These are phyloP conservation scores for Erodium trifolium DNA, from an alignment of 441 rosid species.

Conservation along the genomic window DNA sequence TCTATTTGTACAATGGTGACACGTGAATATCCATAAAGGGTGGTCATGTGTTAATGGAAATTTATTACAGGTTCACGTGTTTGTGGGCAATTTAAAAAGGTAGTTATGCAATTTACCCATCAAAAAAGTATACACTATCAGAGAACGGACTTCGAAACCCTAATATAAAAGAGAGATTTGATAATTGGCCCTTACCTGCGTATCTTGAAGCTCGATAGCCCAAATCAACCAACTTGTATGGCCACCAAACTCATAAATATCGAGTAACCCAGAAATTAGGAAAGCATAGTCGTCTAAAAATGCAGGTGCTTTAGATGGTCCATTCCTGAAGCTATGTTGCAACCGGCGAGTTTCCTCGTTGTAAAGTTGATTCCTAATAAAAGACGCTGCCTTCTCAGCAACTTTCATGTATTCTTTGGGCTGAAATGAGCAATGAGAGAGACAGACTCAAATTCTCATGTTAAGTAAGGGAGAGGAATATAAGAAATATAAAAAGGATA, in stretches of 20 bases:
- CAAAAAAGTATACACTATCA: neutral
- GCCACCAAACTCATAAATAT: slow-evolving; percentile 76
- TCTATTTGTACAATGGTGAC: no score
- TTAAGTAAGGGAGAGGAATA: neutral
- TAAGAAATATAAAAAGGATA: neutral
- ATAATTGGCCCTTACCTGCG: slow-evolving; percentile 42
- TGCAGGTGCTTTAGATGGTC: slow-evolving; percentile 90
- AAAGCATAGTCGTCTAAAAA: slow-evolving; percentile 95
- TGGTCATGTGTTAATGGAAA: no score
- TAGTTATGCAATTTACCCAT: neutral
- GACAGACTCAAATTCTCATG: neutral
- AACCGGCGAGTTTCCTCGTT: slow-evolving; percentile 51
- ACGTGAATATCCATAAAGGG: no score
- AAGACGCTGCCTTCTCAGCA: slow-evolving; percentile 80
- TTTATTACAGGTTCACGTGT: no score
- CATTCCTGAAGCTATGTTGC: slow-evolving; percentile 73
- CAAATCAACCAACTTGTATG: slow-evolving; percentile 55
- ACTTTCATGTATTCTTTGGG: slow-evolving; percentile 70
- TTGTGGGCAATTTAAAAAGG: no score
- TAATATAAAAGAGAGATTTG: neutral
- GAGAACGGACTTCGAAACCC: neutral
- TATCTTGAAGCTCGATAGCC: slow-evolving; percentile 70
- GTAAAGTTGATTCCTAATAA: slow-evolving; percentile 61
- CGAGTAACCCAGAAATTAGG: slow-evolving; percentile 71
- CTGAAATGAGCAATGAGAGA: slow-evolving; percentile 29